Evolutionary conservation across 345 rosid species (phyloP).

Genomic region (Draba incana): DNA sequence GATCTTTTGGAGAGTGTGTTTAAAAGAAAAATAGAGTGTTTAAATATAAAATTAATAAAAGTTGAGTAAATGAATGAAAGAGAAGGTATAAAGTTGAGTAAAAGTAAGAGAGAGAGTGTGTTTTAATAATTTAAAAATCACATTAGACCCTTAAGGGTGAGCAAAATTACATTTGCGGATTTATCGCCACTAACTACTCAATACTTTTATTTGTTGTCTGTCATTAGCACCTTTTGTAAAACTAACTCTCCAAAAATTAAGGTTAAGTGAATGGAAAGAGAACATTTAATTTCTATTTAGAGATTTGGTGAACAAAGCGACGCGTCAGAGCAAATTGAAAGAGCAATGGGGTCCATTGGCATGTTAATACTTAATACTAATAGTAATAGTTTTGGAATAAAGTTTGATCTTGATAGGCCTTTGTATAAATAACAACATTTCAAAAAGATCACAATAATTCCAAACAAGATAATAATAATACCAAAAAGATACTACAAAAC

Average conservation of each 20-base stretch:
- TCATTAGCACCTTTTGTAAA: constrained; percentile 8
- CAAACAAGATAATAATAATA: not conserved
- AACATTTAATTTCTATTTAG: constrained; percentile 5
- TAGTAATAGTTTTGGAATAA: constrained; percentile 10
- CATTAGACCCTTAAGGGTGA: too few species aligned
- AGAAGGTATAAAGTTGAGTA: too few species aligned
- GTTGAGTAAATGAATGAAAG: too few species aligned
- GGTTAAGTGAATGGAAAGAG: constrained; percentile 9
- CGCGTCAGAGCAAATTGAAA: constrained; percentile 37
- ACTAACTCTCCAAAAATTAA: constrained; percentile 31
- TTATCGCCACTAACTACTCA: constrained; percentile 33
- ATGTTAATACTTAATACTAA: constrained; percentile 9
- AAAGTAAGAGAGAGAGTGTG: too few species aligned
- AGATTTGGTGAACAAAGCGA: constrained; percentile 6
- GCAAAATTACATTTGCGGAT: constrained; percentile 32
- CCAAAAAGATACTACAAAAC: constrained; percentile 24
- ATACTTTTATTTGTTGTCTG: constrained; percentile 1
- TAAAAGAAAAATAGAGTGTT: too few species aligned
- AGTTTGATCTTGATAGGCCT: constrained; percentile 32
- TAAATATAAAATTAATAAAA: too few species aligned
- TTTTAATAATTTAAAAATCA: too few species aligned
- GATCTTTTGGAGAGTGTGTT: too few species aligned
- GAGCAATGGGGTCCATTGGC: constrained; percentile 21
- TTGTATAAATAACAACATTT: constrained; percentile 26
- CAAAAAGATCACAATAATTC: constrained; percentile 17